A percentile compares a stretch with the other conserved stretches of the same genome.
phyloP scores from a whole-genome alignment of 73 alveolate genomes.

The Paramecium pentaurelia region DNA sequence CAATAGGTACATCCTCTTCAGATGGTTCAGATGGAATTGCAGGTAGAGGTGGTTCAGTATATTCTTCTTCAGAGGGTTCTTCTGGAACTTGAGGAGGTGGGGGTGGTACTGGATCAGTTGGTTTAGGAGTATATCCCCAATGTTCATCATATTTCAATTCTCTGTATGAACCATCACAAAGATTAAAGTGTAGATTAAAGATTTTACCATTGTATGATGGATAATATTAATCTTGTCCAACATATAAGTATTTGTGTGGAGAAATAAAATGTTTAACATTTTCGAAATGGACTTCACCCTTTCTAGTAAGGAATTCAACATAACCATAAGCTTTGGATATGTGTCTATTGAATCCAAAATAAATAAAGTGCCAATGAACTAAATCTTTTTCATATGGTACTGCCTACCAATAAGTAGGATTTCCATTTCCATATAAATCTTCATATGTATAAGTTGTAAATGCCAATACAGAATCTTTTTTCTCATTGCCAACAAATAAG shows the following conservation, averaged over 20 bases:
- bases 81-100: background rate
- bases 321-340: background rate
- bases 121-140: constrained; percentile 27
- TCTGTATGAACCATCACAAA: constrained; percentile 12
- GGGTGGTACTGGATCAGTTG: constrained; percentile 43
- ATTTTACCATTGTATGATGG: constrained; percentile 12
- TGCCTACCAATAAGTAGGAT: background rate
- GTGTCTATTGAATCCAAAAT: background rate
- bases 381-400: background rate
- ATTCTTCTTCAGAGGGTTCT: background rate
- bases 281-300: background rate
- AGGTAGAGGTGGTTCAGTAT: background rate
- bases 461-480: background rate
- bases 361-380: background rate
- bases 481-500: background rate
- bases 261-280: constrained; percentile 24
- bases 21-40: background rate
- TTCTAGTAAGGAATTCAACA: constrained; percentile 8
- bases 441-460: background rate
- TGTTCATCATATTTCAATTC: constrained; percentile 16
- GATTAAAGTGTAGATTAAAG: background rate
- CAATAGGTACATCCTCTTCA: background rate
- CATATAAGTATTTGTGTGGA: background rate
- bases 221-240: constrained; percentile 6
- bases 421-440: background rate